These are phyloP conservation scores for Colletotrichum sidae DNA, from an alignment of 2,329 filamentous ascomycete genomes.

Conservation along the genomic window DNA sequence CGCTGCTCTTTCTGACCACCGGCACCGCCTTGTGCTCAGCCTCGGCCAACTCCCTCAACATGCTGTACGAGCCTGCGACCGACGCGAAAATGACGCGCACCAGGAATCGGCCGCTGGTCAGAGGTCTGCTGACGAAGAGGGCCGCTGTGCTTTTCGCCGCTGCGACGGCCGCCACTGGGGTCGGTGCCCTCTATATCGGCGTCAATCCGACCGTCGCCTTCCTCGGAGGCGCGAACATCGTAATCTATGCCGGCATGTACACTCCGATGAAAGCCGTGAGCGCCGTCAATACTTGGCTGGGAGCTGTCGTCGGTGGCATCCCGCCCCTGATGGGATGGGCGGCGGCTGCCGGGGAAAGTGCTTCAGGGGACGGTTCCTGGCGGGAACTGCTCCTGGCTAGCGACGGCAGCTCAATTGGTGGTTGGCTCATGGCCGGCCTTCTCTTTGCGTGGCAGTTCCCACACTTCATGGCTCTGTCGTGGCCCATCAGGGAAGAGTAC, in stretches of 20 bases:
- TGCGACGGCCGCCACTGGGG: constrained; percentile 76
- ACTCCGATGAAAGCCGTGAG: constrained; percentile 91
- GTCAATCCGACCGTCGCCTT: constrained; percentile 94
- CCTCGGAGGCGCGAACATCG: constrained; percentile 86
- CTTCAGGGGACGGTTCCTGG: constrained; percentile 80
- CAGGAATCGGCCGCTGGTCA: constrained; percentile 87
- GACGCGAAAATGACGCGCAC: constrained; percentile 96
- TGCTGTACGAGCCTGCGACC: constrained; percentile 92
- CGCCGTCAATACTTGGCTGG: constrained; percentile 93
- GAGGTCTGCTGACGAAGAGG: constrained; percentile 78
- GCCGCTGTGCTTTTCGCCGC: constrained; percentile 83
- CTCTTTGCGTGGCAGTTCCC: constrained; percentile 98
- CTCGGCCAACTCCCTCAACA: constrained; percentile 94
- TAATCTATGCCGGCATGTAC: constrained; percentile 90
- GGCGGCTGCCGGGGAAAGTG: constrained; percentile 89
- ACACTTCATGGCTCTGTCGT: constrained; percentile 95
- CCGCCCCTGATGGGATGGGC: constrained; percentile 99
- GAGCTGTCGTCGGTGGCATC: constrained; percentile 91
- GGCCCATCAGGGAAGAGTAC: constrained; percentile 92
- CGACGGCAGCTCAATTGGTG: constrained; percentile 75
- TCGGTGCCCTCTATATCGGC: constrained; percentile 82
- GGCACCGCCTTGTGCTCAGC: constrained; percentile 92
- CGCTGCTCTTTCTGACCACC: constrained; percentile 89
- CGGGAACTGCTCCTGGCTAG: constrained; percentile 78
- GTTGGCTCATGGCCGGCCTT: constrained; percentile 87